phyloP scores from a whole-genome alignment of 169 alveolate species.

The Amoebophrya sp. region DNA sequence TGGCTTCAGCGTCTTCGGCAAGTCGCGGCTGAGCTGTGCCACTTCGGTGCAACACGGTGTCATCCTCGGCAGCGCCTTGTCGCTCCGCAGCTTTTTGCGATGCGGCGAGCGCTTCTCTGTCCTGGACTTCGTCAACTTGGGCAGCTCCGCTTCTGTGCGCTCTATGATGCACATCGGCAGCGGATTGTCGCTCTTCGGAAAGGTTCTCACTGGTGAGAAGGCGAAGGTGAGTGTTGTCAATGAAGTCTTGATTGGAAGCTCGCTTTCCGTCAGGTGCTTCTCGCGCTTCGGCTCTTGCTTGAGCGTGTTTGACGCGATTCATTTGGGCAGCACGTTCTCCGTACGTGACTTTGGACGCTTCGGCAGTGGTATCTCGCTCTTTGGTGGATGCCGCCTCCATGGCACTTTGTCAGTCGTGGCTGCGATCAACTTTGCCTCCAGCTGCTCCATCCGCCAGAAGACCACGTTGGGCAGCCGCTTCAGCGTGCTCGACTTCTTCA shows the following conservation, averaged over 20 bases:
- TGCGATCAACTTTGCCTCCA: neutral
- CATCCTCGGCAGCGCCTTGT: slow-evolving; percentile 4
- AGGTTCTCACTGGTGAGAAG: neutral
- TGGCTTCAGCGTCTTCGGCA: neutral
- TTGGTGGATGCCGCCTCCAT: neutral
- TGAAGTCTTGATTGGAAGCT: neutral
- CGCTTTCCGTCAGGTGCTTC: neutral
- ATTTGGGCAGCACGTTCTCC: neutral
- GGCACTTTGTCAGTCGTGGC: neutral
- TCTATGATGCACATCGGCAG: neutral
- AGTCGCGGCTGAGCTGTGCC: neutral
- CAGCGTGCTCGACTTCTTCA: neutral
- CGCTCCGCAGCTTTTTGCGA: slow-evolving; percentile 13
- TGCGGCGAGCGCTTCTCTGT: neutral
- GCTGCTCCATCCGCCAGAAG: neutral
- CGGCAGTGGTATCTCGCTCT: neutral
- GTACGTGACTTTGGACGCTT: slow-evolving; percentile 3
- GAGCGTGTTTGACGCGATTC: slow-evolving; percentile 7
- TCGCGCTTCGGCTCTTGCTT: neutral
- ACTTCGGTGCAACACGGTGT: slow-evolving; percentile 9
- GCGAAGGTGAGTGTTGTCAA: neutral
- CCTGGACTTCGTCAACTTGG: slow-evolving; percentile 15
- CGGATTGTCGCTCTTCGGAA: neutral
- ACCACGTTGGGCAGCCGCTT: neutral
- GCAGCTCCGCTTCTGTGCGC: slow-evolving; percentile 18